Conservation (phyloP, 441 rosid species). For the Erysimum pusillum region DNA sequence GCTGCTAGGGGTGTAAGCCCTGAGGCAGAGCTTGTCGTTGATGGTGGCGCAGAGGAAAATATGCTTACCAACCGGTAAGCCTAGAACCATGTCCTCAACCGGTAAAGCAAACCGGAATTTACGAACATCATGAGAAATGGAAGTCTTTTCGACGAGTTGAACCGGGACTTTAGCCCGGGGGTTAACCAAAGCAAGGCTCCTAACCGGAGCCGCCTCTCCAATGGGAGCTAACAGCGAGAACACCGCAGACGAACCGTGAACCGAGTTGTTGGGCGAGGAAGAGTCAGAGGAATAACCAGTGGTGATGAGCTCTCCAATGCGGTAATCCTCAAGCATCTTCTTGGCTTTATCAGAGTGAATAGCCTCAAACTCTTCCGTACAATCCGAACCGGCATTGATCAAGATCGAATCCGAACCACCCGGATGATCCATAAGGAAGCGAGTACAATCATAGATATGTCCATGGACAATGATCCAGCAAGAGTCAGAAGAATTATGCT, state of each 20-base stretch:
- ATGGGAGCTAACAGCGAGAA: conserved; percentile 62
- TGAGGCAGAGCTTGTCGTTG: conserved; percentile 76
- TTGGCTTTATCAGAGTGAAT: conserved; percentile 92
- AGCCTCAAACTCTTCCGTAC: conserved; percentile 94
- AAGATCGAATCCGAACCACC: conserved; percentile 88
- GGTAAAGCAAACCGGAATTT: conserved; percentile 78
- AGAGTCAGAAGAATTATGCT: conserved; percentile 73
- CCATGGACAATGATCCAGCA: conserved; percentile 94
- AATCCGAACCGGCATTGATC: conserved; percentile 87
- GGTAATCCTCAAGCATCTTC: conserved; percentile 77
- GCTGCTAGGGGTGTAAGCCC: conserved; percentile 91
- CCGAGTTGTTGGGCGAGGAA: conserved; percentile 66
- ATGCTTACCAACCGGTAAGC: conserved; percentile 89
- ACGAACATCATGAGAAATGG: conserved; percentile 76
- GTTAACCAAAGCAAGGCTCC: conserved; percentile 62
- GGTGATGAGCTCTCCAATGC: conserved; percentile 75
- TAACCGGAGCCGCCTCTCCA: conserved; percentile 52
- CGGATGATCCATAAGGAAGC: conserved; percentile 88
- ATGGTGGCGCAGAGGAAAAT: conserved; percentile 71
- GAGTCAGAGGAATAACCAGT: conserved; percentile 65
- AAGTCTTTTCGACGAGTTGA: conserved; percentile 72
- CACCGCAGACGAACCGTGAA: conserved; percentile 56
- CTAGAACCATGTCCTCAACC: conserved; percentile 48
- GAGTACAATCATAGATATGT: conserved; percentile 87
- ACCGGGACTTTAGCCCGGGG: conserved; percentile 81